Base-by-base conservation (phyloP, 768 basidiomycete genomes). In the Floccularia luteovirens region DNA sequence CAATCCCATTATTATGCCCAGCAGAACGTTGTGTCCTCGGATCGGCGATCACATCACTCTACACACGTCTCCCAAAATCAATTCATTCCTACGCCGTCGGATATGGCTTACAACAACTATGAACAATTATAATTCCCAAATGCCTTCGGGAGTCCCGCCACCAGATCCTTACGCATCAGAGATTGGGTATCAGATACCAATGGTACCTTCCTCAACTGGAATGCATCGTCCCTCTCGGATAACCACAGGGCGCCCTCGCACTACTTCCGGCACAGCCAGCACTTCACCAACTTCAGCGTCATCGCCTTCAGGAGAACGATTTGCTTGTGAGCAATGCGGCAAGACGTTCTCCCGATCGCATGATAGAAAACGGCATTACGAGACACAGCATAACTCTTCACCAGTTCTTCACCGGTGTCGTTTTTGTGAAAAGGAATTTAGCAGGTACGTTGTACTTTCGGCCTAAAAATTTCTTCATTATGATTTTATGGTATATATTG, bases 301-400 rank as follows among this genome's bases (percentile, higher is more conserved):
- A 31, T 67, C 65, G 42, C 60, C 70, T 39, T 60, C 67, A 34
- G 72, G 70, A 36, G 83, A 86, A 53, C 75, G 82, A 27, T 84
- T 72, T 62, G 67, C 71, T 41, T 89, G 86, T 62, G 75, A 82
- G 42, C 72, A 74, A 48, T 89, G 86, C 57, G 78, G 79, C 38
- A 82, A 82, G 59, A 81, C 83, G 19, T 89, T 89, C 57, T 85
- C 83, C 24, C 75, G 86, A 46, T 71, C 80, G 43, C 84, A 88
- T 59, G 86, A 90, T 60, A 75, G 82, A 48, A 85, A 88, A 61
- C 74, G 86, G 46, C 86, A 90, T 60, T 75, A 76, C 48, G 84
- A 87, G 59, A 84, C 80, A 12, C 80, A 85, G 50, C 85, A 88
- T 51, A 68, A 77, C 31, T 55, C 77, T 24, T 67, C 70, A 11